Conservation (phyloP, 2,329 filamentous ascomycete species). For the Didymella lethalis region DNA sequence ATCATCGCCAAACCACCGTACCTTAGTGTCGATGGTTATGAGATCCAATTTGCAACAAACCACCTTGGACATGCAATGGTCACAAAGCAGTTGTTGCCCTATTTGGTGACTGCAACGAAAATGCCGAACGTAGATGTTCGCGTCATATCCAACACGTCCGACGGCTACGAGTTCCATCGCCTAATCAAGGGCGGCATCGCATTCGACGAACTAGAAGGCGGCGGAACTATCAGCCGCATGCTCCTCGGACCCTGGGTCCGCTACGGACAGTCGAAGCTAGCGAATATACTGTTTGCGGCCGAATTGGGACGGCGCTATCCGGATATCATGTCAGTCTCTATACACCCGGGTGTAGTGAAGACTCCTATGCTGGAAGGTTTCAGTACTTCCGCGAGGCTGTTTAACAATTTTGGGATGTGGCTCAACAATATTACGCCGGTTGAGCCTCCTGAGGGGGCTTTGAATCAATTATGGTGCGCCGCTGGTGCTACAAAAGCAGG, state of each 20-base stretch:
- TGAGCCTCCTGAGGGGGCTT: slow-evolving; percentile 35
- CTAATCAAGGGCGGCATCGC: slow-evolving; percentile 37
- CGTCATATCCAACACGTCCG: slow-evolving; percentile 50
- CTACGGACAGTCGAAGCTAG: slow-evolving; percentile 59
- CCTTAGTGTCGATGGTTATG: slow-evolving; percentile 55
- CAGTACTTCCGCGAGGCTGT: slow-evolving; percentile 23
- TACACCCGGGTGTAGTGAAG: slow-evolving; percentile 57
- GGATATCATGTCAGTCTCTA: slow-evolving; percentile 47
- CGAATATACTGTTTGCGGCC: slow-evolving; percentile 55
- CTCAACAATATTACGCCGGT: slow-evolving; percentile 4
- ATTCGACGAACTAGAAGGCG: slow-evolving; percentile 40
- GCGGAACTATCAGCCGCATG: slow-evolving; percentile 30
- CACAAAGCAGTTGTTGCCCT: slow-evolving; percentile 52
- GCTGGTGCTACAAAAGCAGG: slow-evolving; percentile 36
- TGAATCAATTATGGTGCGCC: slow-evolving; percentile 51
- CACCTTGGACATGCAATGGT: slow-evolving; percentile 58
- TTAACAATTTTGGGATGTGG: slow-evolving; percentile 20
- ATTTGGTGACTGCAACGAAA: slow-evolving; percentile 50
- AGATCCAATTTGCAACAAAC: slow-evolving; percentile 59
- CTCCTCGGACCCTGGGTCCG: slow-evolving; percentile 43
- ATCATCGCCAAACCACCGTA: slow-evolving; percentile 43
- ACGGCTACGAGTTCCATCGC: slow-evolving; percentile 29
- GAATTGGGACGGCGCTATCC: slow-evolving; percentile 55
- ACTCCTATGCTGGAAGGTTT: slow-evolving; percentile 49
- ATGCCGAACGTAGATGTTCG: slow-evolving; percentile 51